A percentile compares a stretch with the other conserved stretches of the same genome.
Conservation (phyloP, 352 stramenopile species). For the Phytophthora multivora region DNA sequence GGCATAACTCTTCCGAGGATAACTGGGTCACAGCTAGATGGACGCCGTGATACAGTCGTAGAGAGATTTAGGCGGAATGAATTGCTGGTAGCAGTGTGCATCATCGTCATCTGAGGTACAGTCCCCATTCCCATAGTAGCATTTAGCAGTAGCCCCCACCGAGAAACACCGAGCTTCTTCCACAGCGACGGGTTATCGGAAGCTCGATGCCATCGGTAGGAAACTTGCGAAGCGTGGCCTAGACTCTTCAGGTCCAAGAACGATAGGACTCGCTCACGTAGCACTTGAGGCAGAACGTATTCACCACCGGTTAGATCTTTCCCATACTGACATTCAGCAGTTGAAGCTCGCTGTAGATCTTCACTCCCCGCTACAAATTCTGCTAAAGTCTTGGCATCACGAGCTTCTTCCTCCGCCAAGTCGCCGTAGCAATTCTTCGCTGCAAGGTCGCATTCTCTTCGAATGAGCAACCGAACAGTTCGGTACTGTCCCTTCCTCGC, state of each 20-base stretch:
- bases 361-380: conserved; percentile 64
- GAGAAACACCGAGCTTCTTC: conserved; percentile 67
- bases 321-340: conserved; percentile 4
- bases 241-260: conserved; percentile 75
- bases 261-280: conserved; percentile 62
- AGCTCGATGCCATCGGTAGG: conserved; percentile 78
- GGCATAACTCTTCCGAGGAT: conserved; percentile 11
- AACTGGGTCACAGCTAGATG: conserved; percentile 42
- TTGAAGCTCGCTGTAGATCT: conserved; percentile 41
- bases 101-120: conserved; percentile 43
- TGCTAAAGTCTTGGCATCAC: conserved; percentile 49
- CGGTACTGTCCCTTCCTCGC: conserved; percentile 68
- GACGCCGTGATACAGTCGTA: conserved; percentile 12
- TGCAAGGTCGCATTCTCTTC: conserved; percentile 61
- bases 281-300: conserved; percentile 41
- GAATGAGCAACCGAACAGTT: conserved; percentile 64
- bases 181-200: conserved; percentile 66
- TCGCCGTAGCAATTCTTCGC: conserved; percentile 71
- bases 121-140: conserved; percentile 59
- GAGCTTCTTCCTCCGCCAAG: conserved; percentile 66
- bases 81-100: conserved; percentile 21
- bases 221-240: conserved; percentile 57
- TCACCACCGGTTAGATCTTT: conserved; percentile 12
- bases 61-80: conserved; percentile 29
- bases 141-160: conserved; percentile 67